These are phyloP conservation scores for Aspergillus luchuensis DNA, from an alignment of 2,329 filamentous ascomycete species.

Conservation along the genomic window DNA sequence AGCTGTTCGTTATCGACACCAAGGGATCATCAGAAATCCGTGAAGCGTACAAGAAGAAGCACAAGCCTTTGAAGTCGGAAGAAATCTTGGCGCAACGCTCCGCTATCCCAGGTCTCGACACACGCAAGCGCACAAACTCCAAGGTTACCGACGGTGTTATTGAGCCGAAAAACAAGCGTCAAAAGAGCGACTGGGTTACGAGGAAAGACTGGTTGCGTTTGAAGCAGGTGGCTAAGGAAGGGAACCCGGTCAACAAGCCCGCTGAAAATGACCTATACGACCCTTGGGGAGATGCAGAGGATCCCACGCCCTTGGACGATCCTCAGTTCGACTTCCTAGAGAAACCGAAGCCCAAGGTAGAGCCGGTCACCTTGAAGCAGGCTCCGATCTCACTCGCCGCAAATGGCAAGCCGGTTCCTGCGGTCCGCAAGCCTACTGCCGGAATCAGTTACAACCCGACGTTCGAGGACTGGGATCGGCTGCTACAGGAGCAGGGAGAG, in stretches of 20 bases:
- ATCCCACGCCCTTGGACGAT: constrained; percentile 48
- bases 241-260: constrained; percentile 50
- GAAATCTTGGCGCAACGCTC: constrained; percentile 88
- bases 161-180: constrained; percentile 67
- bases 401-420: constrained; percentile 75
- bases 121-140: constrained; percentile 72
- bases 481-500: constrained; percentile 72
- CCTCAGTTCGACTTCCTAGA: constrained; percentile 67
- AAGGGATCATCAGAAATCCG: constrained; percentile 68
- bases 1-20: constrained; percentile 83
- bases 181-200: constrained; percentile 76
- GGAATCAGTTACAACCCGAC: constrained; percentile 91
- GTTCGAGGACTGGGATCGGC: constrained; percentile 80
- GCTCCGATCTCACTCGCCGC: constrained; percentile 80
- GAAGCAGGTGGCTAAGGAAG: constrained; percentile 74
- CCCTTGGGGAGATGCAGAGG: constrained; percentile 67
- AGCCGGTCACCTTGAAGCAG: constrained; percentile 73
- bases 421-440: constrained; percentile 75
- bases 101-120: constrained; percentile 74
- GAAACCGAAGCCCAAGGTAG: constrained; percentile 65
- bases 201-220: constrained; percentile 81
- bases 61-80: constrained; percentile 83
- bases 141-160: constrained; percentile 74
- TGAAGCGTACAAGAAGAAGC: constrained; percentile 65
- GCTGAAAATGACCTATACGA: constrained; percentile 68